Percentiles rank a stretch among this genome's conserved stretches.
phyloP scores from a whole-genome alignment of 495 filamentous ascomycete genomes.

The Penicillium ucsense region DNA sequence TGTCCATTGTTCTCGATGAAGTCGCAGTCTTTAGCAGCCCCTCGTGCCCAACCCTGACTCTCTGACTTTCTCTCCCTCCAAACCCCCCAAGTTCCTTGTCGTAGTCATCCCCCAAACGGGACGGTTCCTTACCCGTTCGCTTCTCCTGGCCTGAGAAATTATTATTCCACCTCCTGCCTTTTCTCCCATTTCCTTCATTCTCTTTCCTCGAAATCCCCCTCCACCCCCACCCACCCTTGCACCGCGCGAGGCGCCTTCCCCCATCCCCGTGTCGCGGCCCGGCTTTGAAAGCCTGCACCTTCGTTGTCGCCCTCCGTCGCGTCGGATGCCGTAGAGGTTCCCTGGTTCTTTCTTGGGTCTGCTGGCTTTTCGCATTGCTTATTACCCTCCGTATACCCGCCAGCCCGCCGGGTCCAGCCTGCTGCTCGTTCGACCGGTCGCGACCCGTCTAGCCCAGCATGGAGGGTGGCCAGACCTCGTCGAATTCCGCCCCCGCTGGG shows the following conservation, averaged over 20 bases:
- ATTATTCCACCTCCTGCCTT: conserved; percentile 1
- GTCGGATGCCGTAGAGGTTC: conserved; percentile 4
- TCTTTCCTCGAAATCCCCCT: conserved; percentile 3
- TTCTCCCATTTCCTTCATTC: conserved; percentile 12
- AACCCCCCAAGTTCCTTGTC: background rate
- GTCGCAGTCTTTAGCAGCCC: background rate
- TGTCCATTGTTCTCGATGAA: too few species aligned
- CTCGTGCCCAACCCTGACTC: conserved; percentile 9
- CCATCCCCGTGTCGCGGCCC: conserved; percentile 3
- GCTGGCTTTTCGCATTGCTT: conserved; percentile 1
- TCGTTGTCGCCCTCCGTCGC: background rate
- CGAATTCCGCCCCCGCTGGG: conserved; percentile 45
- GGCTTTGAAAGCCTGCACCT: background rate
- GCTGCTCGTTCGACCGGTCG: conserved; percentile 39
- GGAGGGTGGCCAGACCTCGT: conserved; percentile 44
- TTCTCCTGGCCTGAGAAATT: conserved; percentile 1
- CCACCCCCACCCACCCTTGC: too few species aligned
- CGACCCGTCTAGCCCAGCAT: conserved; percentile 42
- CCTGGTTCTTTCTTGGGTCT: conserved; percentile 7
- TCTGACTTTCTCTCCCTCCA: conserved; percentile 17
- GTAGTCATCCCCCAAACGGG: background rate
- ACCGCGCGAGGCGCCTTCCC: background rate
- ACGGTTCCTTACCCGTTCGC: conserved; percentile 2
- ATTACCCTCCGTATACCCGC: background rate
- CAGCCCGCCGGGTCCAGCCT: conserved; percentile 15